phyloP scores from a whole-genome alignment of 2,329 filamentous ascomycete genomes.

The Aspergillus sp. region DNA sequence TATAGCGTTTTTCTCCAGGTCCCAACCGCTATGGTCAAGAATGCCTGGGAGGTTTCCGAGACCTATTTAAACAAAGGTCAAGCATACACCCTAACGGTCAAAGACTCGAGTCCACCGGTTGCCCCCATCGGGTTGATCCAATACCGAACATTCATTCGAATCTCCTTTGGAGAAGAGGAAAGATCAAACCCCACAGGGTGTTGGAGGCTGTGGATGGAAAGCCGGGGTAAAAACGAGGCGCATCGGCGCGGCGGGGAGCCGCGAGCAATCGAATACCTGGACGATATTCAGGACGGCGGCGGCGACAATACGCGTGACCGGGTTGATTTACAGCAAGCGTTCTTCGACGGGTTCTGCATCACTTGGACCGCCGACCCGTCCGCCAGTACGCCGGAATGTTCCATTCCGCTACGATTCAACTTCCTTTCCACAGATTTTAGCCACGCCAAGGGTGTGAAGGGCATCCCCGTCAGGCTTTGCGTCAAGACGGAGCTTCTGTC shows the following conservation, averaged over 20 bases:
- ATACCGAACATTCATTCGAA: constrained; percentile 76
- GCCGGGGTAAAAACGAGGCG: constrained; percentile 68
- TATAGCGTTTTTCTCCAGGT: constrained; percentile 82
- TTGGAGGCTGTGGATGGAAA: constrained; percentile 87
- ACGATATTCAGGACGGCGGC: background rate
- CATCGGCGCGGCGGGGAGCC: constrained; percentile 58
- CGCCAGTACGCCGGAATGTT: constrained; percentile 55
- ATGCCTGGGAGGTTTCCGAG: constrained; percentile 79
- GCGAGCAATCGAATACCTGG: constrained; percentile 2
- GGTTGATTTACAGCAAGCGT: constrained; percentile 3
- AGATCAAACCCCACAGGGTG: constrained; percentile 66
- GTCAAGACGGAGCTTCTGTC: constrained; percentile 66
- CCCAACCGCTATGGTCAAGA: constrained; percentile 81
- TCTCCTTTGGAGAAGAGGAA: constrained; percentile 87
- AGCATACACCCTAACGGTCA: constrained; percentile 72
- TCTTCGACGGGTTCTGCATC: constrained; percentile 7
- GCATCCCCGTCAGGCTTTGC: constrained; percentile 79
- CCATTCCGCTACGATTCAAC: constrained; percentile 81
- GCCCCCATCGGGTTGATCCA: constrained; percentile 51
- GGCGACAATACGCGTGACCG: background rate
- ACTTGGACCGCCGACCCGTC: constrained; percentile 4
- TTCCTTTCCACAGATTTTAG: constrained; percentile 95
- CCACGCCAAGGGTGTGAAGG: constrained; percentile 91
- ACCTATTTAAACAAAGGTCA: constrained; percentile 97
- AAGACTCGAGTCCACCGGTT: constrained; percentile 59